Evolutionary conservation across 2,329 filamentous ascomycete genomes (phyloP).

Genomic region (Sordariomycetes sp.): DNA sequence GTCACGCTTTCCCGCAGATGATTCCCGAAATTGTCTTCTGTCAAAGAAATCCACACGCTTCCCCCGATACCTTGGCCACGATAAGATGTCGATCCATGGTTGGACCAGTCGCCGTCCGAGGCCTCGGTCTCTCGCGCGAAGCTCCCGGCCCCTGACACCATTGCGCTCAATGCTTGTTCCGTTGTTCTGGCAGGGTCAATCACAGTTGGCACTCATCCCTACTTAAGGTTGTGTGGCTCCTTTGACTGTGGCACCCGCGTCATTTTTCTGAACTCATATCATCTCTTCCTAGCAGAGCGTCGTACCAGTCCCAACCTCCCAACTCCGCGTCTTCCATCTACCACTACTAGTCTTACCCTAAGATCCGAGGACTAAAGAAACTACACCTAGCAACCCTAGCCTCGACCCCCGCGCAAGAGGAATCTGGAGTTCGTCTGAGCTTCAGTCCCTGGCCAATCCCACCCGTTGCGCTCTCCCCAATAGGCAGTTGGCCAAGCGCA

Average conservation of each 20-base stretch:
- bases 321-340: too few species aligned
- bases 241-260: background rate
- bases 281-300: too few species aligned
- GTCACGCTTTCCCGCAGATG: too few species aligned
- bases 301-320: too few species aligned
- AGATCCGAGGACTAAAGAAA: too few species aligned
- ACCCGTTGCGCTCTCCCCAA: slow-evolving; percentile 14
- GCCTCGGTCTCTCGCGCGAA: slow-evolving; percentile 1
- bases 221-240: background rate
- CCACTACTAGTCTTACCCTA: too few species aligned
- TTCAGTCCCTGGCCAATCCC: slow-evolving; percentile 16
- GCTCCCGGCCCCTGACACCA: background rate
- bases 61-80: slow-evolving; percentile 4
- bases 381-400: too few species aligned
- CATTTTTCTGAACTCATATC: slow-evolving; percentile 11
- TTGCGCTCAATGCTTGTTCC: background rate
- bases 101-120: slow-evolving; percentile 1
- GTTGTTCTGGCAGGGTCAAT: background rate
- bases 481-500: slow-evolving; percentile 21
- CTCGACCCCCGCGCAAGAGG: too few species aligned
- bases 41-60: background rate
- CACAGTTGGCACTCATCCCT: background rate
- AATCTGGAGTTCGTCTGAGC: too few species aligned
- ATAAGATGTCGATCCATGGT: slow-evolving; percentile 6
- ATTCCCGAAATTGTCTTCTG: slow-evolving; percentile 1